Conservation (phyloP, 768 basidiomycete species). For the Russula ochroleuca region DNA sequence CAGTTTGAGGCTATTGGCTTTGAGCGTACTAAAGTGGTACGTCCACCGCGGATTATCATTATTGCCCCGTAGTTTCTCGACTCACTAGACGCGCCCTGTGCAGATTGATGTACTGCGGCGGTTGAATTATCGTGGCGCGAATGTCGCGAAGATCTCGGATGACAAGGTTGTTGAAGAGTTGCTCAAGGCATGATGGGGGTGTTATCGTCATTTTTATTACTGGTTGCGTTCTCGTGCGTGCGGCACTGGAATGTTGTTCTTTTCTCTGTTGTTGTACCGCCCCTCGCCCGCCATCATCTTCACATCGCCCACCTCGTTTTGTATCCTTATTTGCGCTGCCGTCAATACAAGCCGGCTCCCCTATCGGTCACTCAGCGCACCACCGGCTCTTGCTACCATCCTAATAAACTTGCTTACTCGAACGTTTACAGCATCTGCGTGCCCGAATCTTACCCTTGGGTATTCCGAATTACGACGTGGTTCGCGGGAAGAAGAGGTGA, state of each 20-base stretch:
- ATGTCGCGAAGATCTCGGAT: conserved; percentile 73
- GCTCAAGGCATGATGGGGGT: conserved; percentile 47
- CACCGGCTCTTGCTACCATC: background rate
- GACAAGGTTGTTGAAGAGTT: conserved; percentile 85
- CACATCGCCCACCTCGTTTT: conserved; percentile 14
- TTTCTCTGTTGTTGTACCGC: conserved; percentile 13
- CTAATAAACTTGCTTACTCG: conserved; percentile 9
- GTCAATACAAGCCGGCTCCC: conserved; percentile 13
- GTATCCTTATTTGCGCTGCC: conserved; percentile 24
- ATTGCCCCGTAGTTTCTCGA: background rate
- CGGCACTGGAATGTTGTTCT: conserved; percentile 2
- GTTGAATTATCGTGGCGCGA: conserved; percentile 82
- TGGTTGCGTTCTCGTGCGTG: conserved; percentile 13
- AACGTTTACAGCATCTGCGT: background rate
- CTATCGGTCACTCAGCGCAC: background rate
- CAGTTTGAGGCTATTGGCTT: conserved; percentile 84
- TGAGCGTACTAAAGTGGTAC: conserved; percentile 74
- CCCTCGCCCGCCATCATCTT: conserved; percentile 11
- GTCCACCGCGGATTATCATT: background rate
- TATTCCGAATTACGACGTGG: background rate
- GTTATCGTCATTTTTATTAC: background rate
- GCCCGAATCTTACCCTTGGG: background rate
- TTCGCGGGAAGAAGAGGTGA: background rate
- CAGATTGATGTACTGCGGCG: conserved; percentile 86
- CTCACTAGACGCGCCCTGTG: conserved; percentile 1